These are phyloP conservation scores for Jackrogersella multiformis DNA, from an alignment of 495 filamentous ascomycete species.

Conservation along the genomic window DNA sequence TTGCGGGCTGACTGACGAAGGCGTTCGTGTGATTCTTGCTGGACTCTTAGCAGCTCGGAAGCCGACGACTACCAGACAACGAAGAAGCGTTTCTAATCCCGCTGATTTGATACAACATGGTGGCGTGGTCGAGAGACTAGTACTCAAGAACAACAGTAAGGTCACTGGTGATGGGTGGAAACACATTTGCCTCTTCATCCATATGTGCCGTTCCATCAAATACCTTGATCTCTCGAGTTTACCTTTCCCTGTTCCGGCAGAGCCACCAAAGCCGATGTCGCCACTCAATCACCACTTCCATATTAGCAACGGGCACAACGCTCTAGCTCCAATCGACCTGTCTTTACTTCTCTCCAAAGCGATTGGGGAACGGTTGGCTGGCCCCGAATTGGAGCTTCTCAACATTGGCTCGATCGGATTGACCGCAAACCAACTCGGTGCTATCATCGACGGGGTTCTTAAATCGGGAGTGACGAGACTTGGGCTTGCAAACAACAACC, in stretches of 20 bases:
- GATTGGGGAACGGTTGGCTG: constrained; percentile 77
- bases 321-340: constrained; percentile 42
- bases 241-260: constrained; percentile 69
- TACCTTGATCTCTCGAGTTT: constrained; percentile 87
- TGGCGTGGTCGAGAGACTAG: constrained; percentile 85
- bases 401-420: constrained; percentile 81
- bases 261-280: constrained; percentile 34
- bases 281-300: constrained; percentile 33
- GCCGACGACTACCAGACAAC: constrained; percentile 57
- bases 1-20: constrained; percentile 85
- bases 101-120: constrained; percentile 54
- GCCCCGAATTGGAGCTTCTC: constrained; percentile 82
- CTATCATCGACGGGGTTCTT: constrained; percentile 77
- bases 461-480: constrained; percentile 79
- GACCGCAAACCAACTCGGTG: constrained; percentile 71
- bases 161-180: constrained; percentile 89
- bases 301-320: constrained; percentile 18
- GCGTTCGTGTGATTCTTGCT: constrained; percentile 83
- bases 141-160: constrained; percentile 86
- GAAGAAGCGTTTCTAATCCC: constrained; percentile 46
- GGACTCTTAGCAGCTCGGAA: constrained; percentile 84
- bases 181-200: constrained; percentile 87
- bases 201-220: constrained; percentile 87
- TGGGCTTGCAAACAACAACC: constrained; percentile 80
- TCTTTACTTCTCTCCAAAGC: constrained; percentile 71